These are phyloP conservation scores for Volvox reticuliferus DNA, from an alignment of 139 green algal species.

Conservation along the genomic window DNA sequence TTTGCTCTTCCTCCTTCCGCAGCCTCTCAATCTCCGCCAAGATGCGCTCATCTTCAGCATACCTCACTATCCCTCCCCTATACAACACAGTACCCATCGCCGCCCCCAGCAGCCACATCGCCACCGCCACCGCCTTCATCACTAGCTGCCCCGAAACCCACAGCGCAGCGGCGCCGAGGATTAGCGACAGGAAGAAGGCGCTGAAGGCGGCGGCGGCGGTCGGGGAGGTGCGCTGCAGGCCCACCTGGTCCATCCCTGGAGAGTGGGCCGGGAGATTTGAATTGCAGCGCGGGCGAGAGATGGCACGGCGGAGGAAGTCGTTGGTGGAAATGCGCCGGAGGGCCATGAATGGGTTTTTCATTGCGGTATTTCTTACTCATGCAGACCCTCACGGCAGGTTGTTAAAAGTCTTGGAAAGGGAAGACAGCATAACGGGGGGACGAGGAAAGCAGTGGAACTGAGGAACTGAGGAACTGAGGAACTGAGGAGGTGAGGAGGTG, in stretches of 20 bases:
- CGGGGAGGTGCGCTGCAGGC: constrained; percentile 56
- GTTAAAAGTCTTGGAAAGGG: no score
- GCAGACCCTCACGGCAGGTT: no score
- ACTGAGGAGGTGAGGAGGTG: no score
- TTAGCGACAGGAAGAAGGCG: constrained; percentile 51
- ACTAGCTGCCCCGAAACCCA: constrained; percentile 34
- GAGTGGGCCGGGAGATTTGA: no score
- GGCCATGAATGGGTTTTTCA: no score
- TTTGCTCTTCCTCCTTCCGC: constrained; percentile 5
- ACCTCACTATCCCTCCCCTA: constrained; percentile 42
- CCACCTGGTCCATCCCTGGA: constrained; percentile 73
- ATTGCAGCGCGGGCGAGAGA: no score
- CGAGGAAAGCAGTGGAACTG: neutral
- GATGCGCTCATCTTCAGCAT: constrained; percentile 33
- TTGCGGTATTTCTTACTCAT: no score
- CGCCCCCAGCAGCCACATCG: constrained; percentile 47
- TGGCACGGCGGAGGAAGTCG: no score
- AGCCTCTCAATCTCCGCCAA: neutral
- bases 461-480: neutral
- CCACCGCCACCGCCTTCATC: constrained; percentile 19
- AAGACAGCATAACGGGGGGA: no score
- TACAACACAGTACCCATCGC: constrained; percentile 32
- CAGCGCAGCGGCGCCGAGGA: constrained; percentile 46
- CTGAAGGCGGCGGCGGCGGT: constrained; percentile 44
- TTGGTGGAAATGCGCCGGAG: no score